Evolutionary conservation across 2,329 filamentous ascomycete species (phyloP).

Genomic region (Fusarium tanahbumbuense): DNA sequence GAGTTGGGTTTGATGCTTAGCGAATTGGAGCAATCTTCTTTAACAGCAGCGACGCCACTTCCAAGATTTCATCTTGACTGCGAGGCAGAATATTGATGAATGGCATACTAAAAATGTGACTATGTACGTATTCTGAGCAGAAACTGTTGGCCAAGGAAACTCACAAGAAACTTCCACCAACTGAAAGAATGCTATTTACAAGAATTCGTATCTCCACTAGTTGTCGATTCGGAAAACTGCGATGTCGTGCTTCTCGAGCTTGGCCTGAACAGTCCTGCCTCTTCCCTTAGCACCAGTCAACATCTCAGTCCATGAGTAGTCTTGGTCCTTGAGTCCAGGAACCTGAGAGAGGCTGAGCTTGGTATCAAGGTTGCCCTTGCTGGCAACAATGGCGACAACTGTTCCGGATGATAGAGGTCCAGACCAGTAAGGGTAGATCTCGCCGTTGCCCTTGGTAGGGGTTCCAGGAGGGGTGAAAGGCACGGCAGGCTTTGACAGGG

Average conservation of each 20-base stretch:
- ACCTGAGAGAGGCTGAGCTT: conserved; percentile 24
- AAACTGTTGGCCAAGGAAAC: not conserved
- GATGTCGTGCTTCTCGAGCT: conserved; percentile 20
- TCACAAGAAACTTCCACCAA: not conserved
- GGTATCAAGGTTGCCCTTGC: conserved; percentile 13
- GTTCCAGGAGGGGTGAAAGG: conserved; percentile 21
- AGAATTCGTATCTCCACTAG: not conserved
- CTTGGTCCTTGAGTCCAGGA: conserved; percentile 14
- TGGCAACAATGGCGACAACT: conserved; percentile 22
- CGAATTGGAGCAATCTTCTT: not conserved
- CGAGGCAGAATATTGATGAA: not conserved
- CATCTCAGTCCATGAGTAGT: conserved; percentile 26
- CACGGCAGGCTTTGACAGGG: conserved; percentile 27
- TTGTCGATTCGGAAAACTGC: conserved; percentile 20
- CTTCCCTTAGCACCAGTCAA: conserved; percentile 23
- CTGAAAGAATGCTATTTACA: not conserved
- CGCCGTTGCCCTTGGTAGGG: conserved; percentile 10
- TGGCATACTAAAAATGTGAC: not conserved
- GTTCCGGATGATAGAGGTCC: conserved; percentile 23
- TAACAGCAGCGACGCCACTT: not conserved
- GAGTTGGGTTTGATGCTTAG: not conserved
- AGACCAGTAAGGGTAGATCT: conserved; percentile 30
- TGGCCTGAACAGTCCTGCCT: conserved; percentile 15
- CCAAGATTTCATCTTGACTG: not conserved
- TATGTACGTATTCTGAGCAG: not conserved